A percentile compares a stretch with the other conserved stretches of the same genome.
Conservation (phyloP, 73 alveolate genomes). For the Tetrahymena elliotti region DNA sequence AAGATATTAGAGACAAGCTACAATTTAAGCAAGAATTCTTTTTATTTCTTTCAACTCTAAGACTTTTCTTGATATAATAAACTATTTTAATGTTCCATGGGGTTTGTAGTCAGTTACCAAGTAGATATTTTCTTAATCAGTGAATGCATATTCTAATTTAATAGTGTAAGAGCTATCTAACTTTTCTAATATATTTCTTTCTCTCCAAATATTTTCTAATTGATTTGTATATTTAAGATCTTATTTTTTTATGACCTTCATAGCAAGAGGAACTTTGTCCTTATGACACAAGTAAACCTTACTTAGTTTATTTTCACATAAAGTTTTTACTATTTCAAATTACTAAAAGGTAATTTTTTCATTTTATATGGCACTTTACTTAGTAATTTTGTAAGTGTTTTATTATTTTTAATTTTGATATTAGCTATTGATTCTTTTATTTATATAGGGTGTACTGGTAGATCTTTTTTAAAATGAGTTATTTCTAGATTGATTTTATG, state of each 20-base stretch:
- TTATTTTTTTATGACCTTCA: neutral
- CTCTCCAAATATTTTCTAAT: neutral
- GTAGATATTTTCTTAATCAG: neutral
- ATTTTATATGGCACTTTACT: neutral
- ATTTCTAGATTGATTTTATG: neutral
- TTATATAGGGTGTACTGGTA: neutral
- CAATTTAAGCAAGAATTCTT: neutral
- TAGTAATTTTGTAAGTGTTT: neutral
- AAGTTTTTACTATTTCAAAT: neutral
- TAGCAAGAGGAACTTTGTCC: neutral
- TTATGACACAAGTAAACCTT: neutral
- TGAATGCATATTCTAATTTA: neutral
- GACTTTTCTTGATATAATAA: neutral
- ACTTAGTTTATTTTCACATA: neutral
- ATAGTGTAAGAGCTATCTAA: neutral
- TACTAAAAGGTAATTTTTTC: neutral
- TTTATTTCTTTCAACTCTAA: neutral
- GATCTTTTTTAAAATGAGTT: neutral
- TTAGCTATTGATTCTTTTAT: neutral
- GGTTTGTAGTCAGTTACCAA: neutral
- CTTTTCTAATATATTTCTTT: neutral
- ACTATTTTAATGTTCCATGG: neutral
- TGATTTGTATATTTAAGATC: neutral
- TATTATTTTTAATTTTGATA: neutral
- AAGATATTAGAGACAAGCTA: neutral